A percentile compares a stretch with the other conserved stretches of the same genome.
These are phyloP conservation scores for Bauhinia variegata DNA, from an alignment of 306 rosid genomes.

Conservation along the genomic window DNA sequence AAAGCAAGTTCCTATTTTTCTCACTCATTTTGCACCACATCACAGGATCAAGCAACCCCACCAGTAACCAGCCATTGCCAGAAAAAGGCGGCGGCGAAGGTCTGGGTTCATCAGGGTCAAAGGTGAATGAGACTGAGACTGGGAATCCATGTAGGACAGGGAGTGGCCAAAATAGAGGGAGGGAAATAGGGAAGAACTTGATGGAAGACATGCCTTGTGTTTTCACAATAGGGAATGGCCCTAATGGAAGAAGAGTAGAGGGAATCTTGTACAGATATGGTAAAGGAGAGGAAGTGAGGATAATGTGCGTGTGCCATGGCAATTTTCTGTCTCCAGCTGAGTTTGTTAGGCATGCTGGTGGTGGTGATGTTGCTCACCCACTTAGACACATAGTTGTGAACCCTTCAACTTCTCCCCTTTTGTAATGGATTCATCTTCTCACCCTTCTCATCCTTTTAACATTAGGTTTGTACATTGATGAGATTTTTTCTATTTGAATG, in stretches of 20 bases:
- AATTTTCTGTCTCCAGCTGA: conserved; percentile 86
- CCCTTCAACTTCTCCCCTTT: conserved; percentile 63
- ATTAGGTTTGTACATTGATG: conserved; percentile 41
- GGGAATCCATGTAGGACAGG: conserved; percentile 50
- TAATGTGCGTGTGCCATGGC: conserved; percentile 99
- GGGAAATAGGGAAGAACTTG: conserved; percentile 58
- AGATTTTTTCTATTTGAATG: too few species aligned
- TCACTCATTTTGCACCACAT: too few species aligned
- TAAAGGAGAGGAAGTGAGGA: conserved; percentile 87
- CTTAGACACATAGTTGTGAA: conserved; percentile 87
- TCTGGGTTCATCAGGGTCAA: conserved; percentile 48
- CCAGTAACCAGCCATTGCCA: conserved; percentile 46
- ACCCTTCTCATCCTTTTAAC: conserved; percentile 9
- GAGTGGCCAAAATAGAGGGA: conserved; percentile 39
- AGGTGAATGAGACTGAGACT: conserved; percentile 45
- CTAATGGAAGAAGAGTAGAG: conserved; percentile 77
- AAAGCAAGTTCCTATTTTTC: too few species aligned
- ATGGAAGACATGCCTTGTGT: conserved; percentile 97
- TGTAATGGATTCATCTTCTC: too few species aligned
- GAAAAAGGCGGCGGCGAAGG: conserved; percentile 57
- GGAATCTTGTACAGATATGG: conserved; percentile 92
- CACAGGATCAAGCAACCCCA: conserved; percentile 65
- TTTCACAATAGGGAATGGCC: conserved; percentile 84
- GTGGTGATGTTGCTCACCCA: conserved; percentile 83
- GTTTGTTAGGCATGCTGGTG: conserved; percentile 98